Evolutionary conservation across 805 yeast genomes (phyloP).

Genomic region (Yarrowia deformans): DNA sequence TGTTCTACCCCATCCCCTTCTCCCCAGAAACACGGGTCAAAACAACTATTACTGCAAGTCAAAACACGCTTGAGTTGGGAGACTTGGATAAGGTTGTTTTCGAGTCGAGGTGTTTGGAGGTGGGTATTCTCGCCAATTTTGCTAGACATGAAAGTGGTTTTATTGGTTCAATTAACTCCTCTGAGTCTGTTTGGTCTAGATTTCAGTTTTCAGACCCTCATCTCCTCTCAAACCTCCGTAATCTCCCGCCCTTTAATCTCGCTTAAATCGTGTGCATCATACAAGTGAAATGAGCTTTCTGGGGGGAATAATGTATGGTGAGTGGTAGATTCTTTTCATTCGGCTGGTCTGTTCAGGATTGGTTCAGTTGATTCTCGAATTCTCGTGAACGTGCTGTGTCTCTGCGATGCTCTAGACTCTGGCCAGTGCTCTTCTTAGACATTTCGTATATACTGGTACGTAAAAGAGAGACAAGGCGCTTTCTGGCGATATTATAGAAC

Average conservation of each 20-base stretch:
- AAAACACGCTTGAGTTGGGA: constrained; percentile 30
- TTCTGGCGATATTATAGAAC: too few species aligned
- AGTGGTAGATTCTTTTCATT: background rate
- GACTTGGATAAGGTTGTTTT: background rate
- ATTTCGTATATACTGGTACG: too few species aligned
- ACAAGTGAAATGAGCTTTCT: background rate
- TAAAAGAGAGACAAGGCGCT: too few species aligned
- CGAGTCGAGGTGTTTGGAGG: too few species aligned
- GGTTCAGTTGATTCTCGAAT: background rate
- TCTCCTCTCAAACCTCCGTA: background rate
- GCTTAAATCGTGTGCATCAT: background rate
- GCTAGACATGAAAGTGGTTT: background rate
- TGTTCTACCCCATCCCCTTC: background rate
- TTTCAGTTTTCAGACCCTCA: background rate
- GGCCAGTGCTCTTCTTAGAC: background rate
- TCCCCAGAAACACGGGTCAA: background rate
- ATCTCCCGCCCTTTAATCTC: background rate
- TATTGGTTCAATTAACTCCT: background rate
- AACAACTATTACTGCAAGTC: background rate
- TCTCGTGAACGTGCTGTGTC: background rate
- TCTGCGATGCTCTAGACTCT: background rate
- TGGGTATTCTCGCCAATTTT: too few species aligned
- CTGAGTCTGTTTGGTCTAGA: too few species aligned
- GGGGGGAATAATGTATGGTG: background rate
- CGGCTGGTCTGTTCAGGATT: background rate